These are phyloP conservation scores for Luzula sylvatica DNA, from an alignment of 176 grass and related monocot species.

Conservation along the genomic window DNA sequence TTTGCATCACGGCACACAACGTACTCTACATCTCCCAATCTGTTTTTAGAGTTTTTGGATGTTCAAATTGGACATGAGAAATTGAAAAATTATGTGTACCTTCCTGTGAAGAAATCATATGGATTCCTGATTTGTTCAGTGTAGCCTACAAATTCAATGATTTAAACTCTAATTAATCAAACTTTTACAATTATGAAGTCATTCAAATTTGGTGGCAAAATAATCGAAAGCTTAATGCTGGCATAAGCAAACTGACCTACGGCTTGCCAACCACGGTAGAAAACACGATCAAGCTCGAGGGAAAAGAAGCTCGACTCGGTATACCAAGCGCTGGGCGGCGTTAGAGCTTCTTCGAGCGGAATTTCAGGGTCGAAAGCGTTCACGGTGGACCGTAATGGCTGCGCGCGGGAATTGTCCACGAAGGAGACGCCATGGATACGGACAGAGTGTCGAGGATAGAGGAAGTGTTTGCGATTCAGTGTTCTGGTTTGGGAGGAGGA, in stretches of 20 bases:
- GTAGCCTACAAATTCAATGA: conserved; percentile 44
- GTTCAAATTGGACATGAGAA: conserved; percentile 4
- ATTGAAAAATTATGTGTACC: conserved; percentile 24
- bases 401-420: background rate
- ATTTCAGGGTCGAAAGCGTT: conserved; percentile 49
- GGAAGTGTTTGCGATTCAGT: background rate
- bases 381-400: conserved; percentile 22
- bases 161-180: background rate
- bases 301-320: conserved; percentile 39
- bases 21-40: conserved; percentile 79
- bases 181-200: background rate
- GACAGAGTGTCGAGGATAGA: background rate
- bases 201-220: background rate
- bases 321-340: conserved; percentile 79
- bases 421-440: conserved; percentile 8
- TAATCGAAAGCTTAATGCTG: background rate
- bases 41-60: conserved; percentile 28
- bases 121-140: conserved; percentile 57
- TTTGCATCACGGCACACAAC: conserved; percentile 54
- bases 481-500: conserved; percentile 14
- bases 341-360: conserved; percentile 45
- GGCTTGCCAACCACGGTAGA: conserved; percentile 76
- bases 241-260: conserved; percentile 37
- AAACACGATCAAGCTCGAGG: conserved; percentile 63
- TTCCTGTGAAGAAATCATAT: conserved; percentile 87